A percentile compares a stretch with the other conserved stretches of the same genome.
These are phyloP conservation scores for Mallotus nudiflorus DNA, from an alignment of 345 rosid genomes.

Conservation along the genomic window DNA sequence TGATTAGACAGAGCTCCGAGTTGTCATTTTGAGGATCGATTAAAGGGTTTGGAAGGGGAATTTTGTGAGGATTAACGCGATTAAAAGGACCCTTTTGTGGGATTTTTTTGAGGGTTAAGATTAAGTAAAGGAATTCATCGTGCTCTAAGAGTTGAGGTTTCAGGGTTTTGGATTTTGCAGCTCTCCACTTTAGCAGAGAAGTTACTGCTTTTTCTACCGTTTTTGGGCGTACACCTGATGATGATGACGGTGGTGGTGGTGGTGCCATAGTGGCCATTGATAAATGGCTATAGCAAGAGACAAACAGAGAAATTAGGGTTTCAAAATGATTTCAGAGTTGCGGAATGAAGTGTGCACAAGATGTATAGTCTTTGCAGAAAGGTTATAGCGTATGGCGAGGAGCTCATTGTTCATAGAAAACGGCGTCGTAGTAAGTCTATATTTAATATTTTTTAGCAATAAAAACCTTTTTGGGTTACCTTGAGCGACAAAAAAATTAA, in stretches of 20 bases:
- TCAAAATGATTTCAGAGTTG: background rate
- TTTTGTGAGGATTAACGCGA: slow-evolving; percentile 55
- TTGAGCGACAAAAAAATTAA: too few relatives aligned
- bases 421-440: too few relatives aligned
- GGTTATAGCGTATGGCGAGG: too few relatives aligned
- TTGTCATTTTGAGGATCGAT: slow-evolving; percentile 36
- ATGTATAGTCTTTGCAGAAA: too few relatives aligned
- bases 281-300: background rate
- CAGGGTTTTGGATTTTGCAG: slow-evolving; percentile 38
- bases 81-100: slow-evolving; percentile 39
- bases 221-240: slow-evolving; percentile 31
- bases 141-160: slow-evolving; percentile 70
- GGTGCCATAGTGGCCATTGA: slow-evolving; percentile 15
- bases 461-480: too few relatives aligned
- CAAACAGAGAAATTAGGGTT: background rate
- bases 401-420: too few relatives aligned
- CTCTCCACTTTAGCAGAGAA: slow-evolving; percentile 58
- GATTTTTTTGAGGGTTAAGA: slow-evolving; percentile 63
- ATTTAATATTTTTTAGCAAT: too few relatives aligned
- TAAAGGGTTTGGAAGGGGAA: slow-evolving; percentile 54
- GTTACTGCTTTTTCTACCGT: slow-evolving; percentile 45
- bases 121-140: slow-evolving; percentile 63
- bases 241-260: too few relatives aligned
- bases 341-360: too few relatives aligned
- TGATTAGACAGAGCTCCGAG: slow-evolving; percentile 64